phyloP scores from a whole-genome alignment of 2,329 filamentous ascomycete species.

The Fusarium begoniae region DNA sequence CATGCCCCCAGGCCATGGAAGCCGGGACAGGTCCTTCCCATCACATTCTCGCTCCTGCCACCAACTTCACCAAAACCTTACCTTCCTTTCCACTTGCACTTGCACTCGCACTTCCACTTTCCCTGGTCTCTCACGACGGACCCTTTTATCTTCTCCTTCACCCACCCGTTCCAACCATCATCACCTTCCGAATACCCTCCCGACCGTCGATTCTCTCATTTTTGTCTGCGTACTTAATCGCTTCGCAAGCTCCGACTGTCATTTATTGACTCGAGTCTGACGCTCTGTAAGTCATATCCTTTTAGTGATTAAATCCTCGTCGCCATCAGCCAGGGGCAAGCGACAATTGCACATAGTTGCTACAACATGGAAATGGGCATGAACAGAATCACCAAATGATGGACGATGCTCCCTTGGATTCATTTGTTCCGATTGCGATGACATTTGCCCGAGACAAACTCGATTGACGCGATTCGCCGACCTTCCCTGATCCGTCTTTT shows the following conservation, averaged over 20 bases:
- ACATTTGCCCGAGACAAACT: constrained; percentile 15
- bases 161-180: constrained; percentile 36
- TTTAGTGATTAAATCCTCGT: constrained; percentile 12
- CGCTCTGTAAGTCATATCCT: constrained; percentile 38
- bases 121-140: constrained; percentile 36
- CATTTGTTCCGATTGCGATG: constrained; percentile 12
- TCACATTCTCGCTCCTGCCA: constrained; percentile 28
- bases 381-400: constrained; percentile 21
- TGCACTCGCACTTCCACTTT: constrained; percentile 25
- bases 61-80: constrained; percentile 24
- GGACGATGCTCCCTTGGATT: constrained; percentile 21
- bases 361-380: constrained; percentile 12
- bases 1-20: constrained; percentile 13
- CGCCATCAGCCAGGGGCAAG: constrained; percentile 10
- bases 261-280: constrained; percentile 34
- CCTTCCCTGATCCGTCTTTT: background rate
- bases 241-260: constrained; percentile 29
- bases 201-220: constrained; percentile 37
- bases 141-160: constrained; percentile 40
- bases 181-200: constrained; percentile 24
- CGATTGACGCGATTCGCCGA: constrained; percentile 12
- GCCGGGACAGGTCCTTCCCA: constrained; percentile 20
- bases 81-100: constrained; percentile 29
- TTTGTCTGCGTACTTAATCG: constrained; percentile 27
- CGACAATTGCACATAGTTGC: background rate